phyloP scores from a whole-genome alignment of 2,329 filamentous ascomycete genomes.

The Exophiala aquamarina region DNA sequence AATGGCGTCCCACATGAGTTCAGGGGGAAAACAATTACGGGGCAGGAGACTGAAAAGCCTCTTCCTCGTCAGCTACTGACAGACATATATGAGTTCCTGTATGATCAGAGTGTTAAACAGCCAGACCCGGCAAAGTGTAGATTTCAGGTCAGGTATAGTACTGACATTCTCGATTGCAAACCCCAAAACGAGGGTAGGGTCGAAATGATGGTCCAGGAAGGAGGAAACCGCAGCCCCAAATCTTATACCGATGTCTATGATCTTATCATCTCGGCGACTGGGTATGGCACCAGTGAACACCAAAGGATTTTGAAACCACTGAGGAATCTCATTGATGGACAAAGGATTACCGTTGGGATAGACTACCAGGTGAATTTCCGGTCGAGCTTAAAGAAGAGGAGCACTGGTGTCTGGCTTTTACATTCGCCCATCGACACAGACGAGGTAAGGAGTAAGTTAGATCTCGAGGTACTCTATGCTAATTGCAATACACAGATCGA shows the following conservation, averaged over 20 bases:
- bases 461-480: neutral
- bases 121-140: constrained; percentile 17
- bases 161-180: constrained; percentile 6
- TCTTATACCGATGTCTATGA: constrained; percentile 10
- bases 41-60: too few species aligned
- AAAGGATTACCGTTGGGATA: constrained; percentile 10
- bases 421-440: constrained; percentile 12
- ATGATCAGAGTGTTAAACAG: constrained; percentile 21
- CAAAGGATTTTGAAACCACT: constrained; percentile 11
- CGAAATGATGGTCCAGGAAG: constrained; percentile 5
- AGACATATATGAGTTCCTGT: constrained; percentile 22
- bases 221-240: neutral
- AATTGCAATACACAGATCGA: constrained; percentile 6
- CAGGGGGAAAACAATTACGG: too few species aligned
- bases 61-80: neutral
- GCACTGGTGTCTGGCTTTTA: constrained; percentile 19
- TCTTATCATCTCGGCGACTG: constrained; percentile 24
- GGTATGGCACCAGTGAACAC: constrained; percentile 14
- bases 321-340: constrained; percentile 10
- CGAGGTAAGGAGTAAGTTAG: constrained; percentile 10
- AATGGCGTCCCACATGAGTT: neutral
- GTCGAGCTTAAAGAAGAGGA: constrained; percentile 1
- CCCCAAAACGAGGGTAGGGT: constrained; percentile 3
- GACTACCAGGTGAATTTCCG: constrained; percentile 23
- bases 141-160: constrained; percentile 19